Base-by-base conservation (phyloP, 305 asterid species). In the Lippia alba region DNA sequence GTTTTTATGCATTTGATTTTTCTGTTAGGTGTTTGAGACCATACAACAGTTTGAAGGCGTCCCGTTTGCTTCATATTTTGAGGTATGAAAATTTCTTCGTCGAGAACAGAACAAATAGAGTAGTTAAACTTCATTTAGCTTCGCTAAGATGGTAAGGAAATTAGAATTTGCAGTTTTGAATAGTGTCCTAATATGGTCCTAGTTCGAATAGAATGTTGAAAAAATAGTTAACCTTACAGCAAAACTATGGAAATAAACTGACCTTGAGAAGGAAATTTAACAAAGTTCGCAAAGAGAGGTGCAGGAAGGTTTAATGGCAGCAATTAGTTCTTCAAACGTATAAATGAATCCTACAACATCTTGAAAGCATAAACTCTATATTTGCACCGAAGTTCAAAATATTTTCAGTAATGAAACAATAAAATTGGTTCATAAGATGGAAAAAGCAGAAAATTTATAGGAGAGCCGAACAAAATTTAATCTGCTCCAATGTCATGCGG, bases 11-110 rank as follows among this genome's bases (percentile, higher is more conserved):
- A 36, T 54, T 60, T 66, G 66, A 34, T 72, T 74, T 57, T 58
- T 57, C 51, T 69, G 6, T 24, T 73, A 94, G 98, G 96, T 89
- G 76, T 89, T 94, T 76, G 99, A 94, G 89, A 87, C 90, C 48
- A 77, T 82, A 77, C 97, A 89, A 72, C 94, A 89, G 84, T 87
- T 97, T n/a, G 96, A 87, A 80, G 97, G 90, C 73, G 96, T 94
- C 76, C 97, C 99, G 15, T 94, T 94, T 77, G 96, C 97, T 24
- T 87, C 99, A 36, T 94, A 75, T 75, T 94, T 94, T 74, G 97
- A 94, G 96, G 98, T 91, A 81, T 57, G 66, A 48, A 34, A 72
- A 66, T 56, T 59, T 50, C 32, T 49, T 51, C 49, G 39, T 53
- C 3, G 30, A 63, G 44, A 60, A 70, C 58, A 14, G 53, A 24